A percentile compares a stretch with the other conserved stretches of the same genome.
phyloP scores from a whole-genome alignment of 1,284 basidiomycete species.

The Malassezia vespertilionis region DNA sequence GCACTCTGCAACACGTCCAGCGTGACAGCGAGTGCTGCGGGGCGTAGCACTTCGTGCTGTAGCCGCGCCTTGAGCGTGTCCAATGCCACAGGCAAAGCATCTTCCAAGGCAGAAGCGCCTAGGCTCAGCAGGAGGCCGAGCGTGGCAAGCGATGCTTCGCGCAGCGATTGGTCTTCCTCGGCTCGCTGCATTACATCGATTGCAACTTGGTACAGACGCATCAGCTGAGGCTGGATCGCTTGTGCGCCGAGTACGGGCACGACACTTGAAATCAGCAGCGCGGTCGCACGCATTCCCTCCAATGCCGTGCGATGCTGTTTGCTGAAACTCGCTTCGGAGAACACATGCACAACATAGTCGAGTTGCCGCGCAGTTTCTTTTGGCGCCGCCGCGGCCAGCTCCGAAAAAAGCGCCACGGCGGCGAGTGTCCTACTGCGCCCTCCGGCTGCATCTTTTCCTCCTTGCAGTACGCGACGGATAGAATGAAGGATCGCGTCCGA shows the following conservation, averaged over 20 bases:
- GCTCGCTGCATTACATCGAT: constrained; percentile 61
- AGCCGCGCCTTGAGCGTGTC: constrained; percentile 68
- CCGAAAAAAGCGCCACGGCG: constrained; percentile 1
- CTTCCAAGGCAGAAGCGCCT: constrained; percentile 59
- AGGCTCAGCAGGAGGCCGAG: constrained; percentile 76
- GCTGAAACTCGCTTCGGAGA: constrained; percentile 60
- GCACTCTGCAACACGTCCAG: constrained; percentile 50
- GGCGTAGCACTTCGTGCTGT: constrained; percentile 53
- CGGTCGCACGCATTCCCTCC: constrained; percentile 56
- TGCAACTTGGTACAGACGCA: constrained; percentile 60
- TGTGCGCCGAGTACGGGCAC: constrained; percentile 6
- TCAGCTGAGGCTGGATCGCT: background rate
- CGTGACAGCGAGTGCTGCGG: constrained; percentile 47
- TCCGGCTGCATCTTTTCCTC: background rate
- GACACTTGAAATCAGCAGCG: constrained; percentile 48
- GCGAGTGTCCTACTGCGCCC: background rate
- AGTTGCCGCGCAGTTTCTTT: constrained; percentile 51
- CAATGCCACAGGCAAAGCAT: constrained; percentile 48
- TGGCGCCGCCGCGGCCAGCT: background rate
- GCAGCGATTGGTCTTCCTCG: constrained; percentile 83
- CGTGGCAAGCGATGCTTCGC: constrained; percentile 66
- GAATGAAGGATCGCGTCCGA: background rate
- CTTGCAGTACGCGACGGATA: background rate
- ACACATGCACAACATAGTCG: constrained; percentile 58
- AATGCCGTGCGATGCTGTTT: constrained; percentile 48